Evolutionary conservation across 164 flowering plant genomes (phyloP).

Genomic region (Chimonanthus praecox): DNA sequence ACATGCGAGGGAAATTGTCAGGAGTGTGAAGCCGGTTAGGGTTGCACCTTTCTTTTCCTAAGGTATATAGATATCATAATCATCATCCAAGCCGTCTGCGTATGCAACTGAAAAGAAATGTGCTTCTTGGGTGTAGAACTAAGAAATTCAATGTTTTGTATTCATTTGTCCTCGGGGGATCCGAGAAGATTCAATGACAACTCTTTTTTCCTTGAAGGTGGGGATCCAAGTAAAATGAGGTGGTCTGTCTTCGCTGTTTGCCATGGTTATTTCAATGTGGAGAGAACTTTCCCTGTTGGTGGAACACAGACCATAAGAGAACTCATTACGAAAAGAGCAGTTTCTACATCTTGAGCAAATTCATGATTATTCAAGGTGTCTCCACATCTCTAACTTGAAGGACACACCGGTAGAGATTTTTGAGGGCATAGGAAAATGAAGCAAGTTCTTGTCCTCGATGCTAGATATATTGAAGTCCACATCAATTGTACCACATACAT

Average conservation of each 20-base stretch:
- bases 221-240: neutral
- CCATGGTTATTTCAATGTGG: neutral
- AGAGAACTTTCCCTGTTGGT: neutral
- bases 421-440: neutral
- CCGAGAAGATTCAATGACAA: neutral
- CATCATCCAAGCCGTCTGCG: no score
- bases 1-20: conserved; percentile 9
- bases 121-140: neutral
- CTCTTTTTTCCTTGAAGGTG: neutral
- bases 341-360: neutral
- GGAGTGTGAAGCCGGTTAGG: conserved; percentile 19
- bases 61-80: neutral
- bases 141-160: neutral
- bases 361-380: neutral
- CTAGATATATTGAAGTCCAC: neutral
- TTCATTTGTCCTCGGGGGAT: neutral
- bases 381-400: neutral
- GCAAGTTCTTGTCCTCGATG: neutral
- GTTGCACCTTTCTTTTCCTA: conserved; percentile 17
- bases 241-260: no score
- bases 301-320: neutral
- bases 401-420: neutral
- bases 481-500: neutral
- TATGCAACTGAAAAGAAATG: neutral
- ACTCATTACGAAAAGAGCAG: no score